Conservation (phyloP, 139 green algal species). For the Spirogloea muscicola region DNA sequence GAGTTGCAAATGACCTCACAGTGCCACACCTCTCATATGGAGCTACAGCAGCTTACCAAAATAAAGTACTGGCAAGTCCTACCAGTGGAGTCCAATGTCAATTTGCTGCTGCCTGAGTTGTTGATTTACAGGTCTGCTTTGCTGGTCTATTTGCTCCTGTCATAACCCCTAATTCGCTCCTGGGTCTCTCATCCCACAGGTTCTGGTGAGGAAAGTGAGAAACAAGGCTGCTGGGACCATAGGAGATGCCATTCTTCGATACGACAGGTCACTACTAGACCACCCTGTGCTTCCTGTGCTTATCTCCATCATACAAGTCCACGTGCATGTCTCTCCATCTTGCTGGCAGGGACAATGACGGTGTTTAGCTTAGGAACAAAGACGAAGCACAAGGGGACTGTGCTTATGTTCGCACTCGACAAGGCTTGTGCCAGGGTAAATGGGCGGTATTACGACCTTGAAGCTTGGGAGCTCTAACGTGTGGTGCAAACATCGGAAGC, state of each 20-base stretch:
- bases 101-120: slow-evolving; percentile 2
- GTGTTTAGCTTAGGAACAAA: neutral
- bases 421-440: neutral
- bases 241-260: slow-evolving; percentile 61
- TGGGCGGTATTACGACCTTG: slow-evolving; percentile 11
- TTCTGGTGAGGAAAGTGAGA: slow-evolving; percentile 61
- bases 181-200: too few species aligned
- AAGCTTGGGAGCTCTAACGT: neutral
- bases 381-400: too few species aligned
- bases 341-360: neutral
- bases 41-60: neutral
- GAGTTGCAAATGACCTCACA: too few species aligned
- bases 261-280: slow-evolving; percentile 49
- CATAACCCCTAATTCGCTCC: too few species aligned
- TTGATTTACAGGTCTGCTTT: too few species aligned
- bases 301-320: too few species aligned
- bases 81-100: slow-evolving; percentile 5
- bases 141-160: too few species aligned
- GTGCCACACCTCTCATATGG: neutral
- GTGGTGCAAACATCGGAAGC: neutral
- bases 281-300: too few species aligned
- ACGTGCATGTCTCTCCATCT: too few species aligned
- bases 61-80: neutral
- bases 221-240: slow-evolving; percentile 88
- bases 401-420: neutral